Conservation (phyloP, 2,329 filamentous ascomycete species). For the Chaetomiaceae sp. region DNA sequence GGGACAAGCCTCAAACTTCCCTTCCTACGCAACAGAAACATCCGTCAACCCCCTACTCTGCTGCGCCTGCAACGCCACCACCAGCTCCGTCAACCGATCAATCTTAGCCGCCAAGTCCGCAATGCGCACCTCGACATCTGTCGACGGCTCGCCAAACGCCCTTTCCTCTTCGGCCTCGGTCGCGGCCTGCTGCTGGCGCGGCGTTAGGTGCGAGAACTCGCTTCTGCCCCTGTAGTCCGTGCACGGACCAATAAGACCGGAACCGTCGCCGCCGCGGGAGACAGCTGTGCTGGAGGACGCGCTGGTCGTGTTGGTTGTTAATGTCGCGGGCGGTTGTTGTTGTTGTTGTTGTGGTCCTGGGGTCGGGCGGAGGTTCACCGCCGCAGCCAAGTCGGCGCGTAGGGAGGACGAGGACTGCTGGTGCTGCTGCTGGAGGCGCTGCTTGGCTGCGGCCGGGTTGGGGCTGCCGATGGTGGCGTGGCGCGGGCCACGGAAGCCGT, state of each 20-base stretch:
- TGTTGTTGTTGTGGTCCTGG: too few relatives aligned
- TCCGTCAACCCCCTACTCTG: conserved; percentile 17
- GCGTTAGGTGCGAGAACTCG: conserved; percentile 38
- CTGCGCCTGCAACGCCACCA: conserved; percentile 46
- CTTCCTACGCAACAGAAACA: conserved; percentile 14
- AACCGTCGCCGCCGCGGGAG: neutral
- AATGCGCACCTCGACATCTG: conserved; percentile 47
- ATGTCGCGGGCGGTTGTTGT: neutral
- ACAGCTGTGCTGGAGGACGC: neutral
- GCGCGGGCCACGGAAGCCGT: conserved; percentile 45
- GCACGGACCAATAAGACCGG: too few relatives aligned
- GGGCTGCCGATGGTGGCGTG: conserved; percentile 33
- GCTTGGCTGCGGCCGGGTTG: conserved; percentile 12
- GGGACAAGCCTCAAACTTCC: too few relatives aligned
- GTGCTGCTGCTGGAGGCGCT: conserved; percentile 5
- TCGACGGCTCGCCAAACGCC: conserved; percentile 28
- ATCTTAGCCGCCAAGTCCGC: conserved; percentile 54
- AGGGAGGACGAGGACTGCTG: conserved; percentile 13
- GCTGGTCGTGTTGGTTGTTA: too few relatives aligned
- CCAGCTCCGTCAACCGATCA: conserved; percentile 50
- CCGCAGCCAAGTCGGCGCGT: conserved; percentile 2
- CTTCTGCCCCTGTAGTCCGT: too few relatives aligned
- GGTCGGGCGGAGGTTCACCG: neutral
- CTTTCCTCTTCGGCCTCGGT: conserved; percentile 22
- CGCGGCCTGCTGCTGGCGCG: conserved; percentile 8